A percentile compares a stretch with the other conserved stretches of the same genome.
Evolutionary conservation across 208 protist genomes (phyloP).

Genomic region (Trypanosoma vivax): DNA sequence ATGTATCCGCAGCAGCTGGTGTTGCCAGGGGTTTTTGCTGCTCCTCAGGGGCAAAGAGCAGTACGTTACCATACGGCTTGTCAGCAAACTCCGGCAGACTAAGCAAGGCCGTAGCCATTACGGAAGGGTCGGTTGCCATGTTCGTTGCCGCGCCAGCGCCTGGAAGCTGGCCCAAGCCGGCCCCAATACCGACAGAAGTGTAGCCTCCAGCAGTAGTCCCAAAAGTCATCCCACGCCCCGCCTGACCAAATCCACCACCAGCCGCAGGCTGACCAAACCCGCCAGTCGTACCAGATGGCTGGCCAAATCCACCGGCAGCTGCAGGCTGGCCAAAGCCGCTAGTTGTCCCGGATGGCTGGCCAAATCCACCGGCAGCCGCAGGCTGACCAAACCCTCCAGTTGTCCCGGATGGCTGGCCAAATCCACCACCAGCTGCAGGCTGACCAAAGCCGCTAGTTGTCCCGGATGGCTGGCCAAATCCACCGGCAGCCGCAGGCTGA

Average conservation of each 20-base stretch:
- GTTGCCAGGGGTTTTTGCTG: conserved; percentile 19
- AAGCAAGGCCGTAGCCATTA: conserved; percentile 46
- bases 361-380: conserved; percentile 24
- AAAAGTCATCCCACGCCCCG: conserved; percentile 15
- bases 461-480: conserved; percentile 9
- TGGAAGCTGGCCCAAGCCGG: conserved; percentile 13
- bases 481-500: neutral
- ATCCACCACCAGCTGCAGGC: conserved; percentile 19
- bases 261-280: conserved; percentile 25
- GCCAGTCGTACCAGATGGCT: neutral
- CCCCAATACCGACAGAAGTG: conserved; percentile 15
- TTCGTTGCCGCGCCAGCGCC: conserved; percentile 17
- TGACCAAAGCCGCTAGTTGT: conserved; percentile 33
- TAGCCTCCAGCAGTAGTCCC: conserved; percentile 27
- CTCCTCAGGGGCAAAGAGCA: conserved; percentile 69
- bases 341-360: conserved; percentile 12
- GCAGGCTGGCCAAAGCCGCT: conserved; percentile 35
- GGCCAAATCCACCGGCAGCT: conserved; percentile 41
- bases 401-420: conserved; percentile 28
- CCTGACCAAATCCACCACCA: conserved; percentile 17
- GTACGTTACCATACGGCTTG: conserved; percentile 69
- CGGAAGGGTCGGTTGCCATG: conserved; percentile 12
- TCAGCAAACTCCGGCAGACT: conserved; percentile 71
- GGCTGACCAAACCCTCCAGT: conserved; percentile 23
- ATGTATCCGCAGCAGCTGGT: neutral